A percentile compares a stretch with the other conserved stretches of the same genome.
phyloP scores from a whole-genome alignment of 495 filamentous ascomycete genomes.

The Articulospora tetracladia region DNA sequence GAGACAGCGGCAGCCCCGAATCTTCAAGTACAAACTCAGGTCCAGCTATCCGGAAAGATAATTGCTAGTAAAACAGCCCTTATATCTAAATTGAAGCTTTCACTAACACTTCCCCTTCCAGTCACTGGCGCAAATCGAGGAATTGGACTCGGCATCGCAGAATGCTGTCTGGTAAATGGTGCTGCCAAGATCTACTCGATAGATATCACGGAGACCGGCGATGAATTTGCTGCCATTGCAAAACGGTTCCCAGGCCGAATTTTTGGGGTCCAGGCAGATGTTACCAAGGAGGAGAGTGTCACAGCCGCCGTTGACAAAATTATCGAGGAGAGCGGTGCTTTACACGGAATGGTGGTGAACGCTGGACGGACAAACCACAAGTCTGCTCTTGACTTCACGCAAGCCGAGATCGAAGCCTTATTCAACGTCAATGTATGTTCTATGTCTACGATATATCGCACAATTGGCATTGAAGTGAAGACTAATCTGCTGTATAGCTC shows the following conservation, averaged over 20 bases:
- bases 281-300: slow-evolving; percentile 14
- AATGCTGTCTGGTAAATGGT: slow-evolving; percentile 12
- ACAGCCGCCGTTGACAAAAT: slow-evolving; percentile 8
- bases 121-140: slow-evolving; percentile 28
- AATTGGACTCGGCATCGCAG: slow-evolving; percentile 38
- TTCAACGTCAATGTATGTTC: slow-evolving; percentile 12
- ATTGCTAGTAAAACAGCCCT: slow-evolving; percentile 8
- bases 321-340: slow-evolving; percentile 6
- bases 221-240: slow-evolving; percentile 7
- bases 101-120: neutral
- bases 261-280: slow-evolving; percentile 4
- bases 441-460: neutral
- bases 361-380: slow-evolving; percentile 15
- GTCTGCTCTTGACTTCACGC: slow-evolving; percentile 12
- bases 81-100: neutral
- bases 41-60: slow-evolving; percentile 7
- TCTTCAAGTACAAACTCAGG: slow-evolving; percentile 7
- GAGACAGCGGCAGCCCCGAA: neutral
- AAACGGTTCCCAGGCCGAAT: slow-evolving; percentile 5
- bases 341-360: slow-evolving; percentile 15
- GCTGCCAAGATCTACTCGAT: slow-evolving; percentile 17
- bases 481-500: neutral
- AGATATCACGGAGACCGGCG: slow-evolving; percentile 8
- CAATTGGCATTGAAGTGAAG: neutral
- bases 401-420: slow-evolving; percentile 8